A percentile compares a stretch with the other conserved stretches of the same genome.
Conservation (phyloP, 805 yeast species). For the Tetrapisispora iriomotensis region DNA sequence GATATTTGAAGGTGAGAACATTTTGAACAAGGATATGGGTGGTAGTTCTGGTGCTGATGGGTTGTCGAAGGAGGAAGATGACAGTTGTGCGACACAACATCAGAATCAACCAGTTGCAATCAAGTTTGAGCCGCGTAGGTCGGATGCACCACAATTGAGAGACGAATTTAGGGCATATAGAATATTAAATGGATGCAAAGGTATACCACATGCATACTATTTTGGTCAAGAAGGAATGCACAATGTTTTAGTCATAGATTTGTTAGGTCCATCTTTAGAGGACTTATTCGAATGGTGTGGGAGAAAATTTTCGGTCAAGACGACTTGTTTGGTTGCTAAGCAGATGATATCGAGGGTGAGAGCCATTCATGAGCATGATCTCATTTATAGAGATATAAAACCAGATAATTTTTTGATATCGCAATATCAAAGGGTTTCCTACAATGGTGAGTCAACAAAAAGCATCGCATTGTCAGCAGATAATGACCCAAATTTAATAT, state of each 20-base stretch:
- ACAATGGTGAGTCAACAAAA: slow-evolving; percentile 13
- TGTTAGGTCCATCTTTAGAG: slow-evolving; percentile 72
- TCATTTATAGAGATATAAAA: slow-evolving; percentile 72
- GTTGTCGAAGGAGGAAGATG: slow-evolving; percentile 11
- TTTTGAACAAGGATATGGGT: slow-evolving; percentile 43
- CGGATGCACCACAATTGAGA: slow-evolving; percentile 75
- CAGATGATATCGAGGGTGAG: slow-evolving; percentile 70
- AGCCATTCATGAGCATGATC: slow-evolving; percentile 64
- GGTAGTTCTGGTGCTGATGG: too few species aligned
- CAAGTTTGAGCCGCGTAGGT: slow-evolving; percentile 70
- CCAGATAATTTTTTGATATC: slow-evolving; percentile 70
- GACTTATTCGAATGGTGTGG: slow-evolving; percentile 88
- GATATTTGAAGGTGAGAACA: slow-evolving; percentile 70
- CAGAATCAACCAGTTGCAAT: slow-evolving; percentile 47
- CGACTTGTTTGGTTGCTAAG: slow-evolving; percentile 63
- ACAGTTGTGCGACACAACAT: slow-evolving; percentile 6
- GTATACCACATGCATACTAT: slow-evolving; percentile 76
- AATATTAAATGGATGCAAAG: slow-evolving; percentile 55
- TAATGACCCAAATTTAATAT: slow-evolving; percentile 56
- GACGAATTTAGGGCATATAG: slow-evolving; percentile 76
- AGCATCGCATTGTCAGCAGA: slow-evolving; percentile 42
- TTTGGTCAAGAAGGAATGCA: slow-evolving; percentile 82
- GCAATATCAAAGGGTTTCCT: slow-evolving; percentile 20
- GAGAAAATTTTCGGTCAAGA: slow-evolving; percentile 56
- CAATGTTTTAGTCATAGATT: slow-evolving; percentile 64